Conservation (phyloP, 345 rosid genomes). For the Microthlaspi erraticum region DNA sequence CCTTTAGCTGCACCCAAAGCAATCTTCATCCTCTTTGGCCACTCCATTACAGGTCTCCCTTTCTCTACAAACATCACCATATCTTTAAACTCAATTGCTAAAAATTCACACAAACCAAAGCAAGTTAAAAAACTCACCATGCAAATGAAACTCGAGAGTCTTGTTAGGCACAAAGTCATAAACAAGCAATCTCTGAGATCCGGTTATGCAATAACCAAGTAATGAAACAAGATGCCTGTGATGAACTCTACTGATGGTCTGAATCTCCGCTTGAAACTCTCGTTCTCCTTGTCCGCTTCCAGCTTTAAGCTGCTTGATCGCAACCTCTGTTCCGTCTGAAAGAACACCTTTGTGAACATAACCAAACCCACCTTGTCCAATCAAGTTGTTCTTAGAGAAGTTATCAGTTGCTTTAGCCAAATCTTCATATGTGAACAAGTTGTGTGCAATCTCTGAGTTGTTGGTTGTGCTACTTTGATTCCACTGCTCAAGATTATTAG, state of each 20-base stretch:
- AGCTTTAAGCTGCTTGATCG: conserved; percentile 71
- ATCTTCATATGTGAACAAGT: conserved; percentile 59
- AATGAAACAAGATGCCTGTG: conserved; percentile 76
- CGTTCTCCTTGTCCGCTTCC: conserved; percentile 74
- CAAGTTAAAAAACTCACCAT: conserved; percentile 53
- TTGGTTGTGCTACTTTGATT: conserved; percentile 34
- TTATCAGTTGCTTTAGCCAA: conserved; percentile 58
- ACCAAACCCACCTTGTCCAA: conserved; percentile 88
- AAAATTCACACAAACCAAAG: conserved; percentile 12
- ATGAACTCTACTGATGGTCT: conserved; percentile 64
- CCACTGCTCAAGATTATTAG: conserved; percentile 46
- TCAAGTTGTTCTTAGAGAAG: conserved; percentile 56
- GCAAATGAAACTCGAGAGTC: conserved; percentile 68
- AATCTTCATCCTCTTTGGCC: conserved; percentile 72
- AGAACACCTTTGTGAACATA: conserved; percentile 74
- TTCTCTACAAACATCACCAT: conserved; percentile 55
- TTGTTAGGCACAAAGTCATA: conserved; percentile 79
- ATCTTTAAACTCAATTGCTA: too few species aligned
- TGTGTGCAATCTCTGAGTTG: conserved; percentile 44
- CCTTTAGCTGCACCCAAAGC: conserved; percentile 91
- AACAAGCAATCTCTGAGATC: conserved; percentile 68
- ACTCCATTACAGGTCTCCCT: conserved; percentile 65
- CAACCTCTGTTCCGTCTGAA: conserved; percentile 60
- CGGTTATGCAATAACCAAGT: conserved; percentile 67
- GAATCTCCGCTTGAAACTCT: conserved; percentile 74